These are phyloP conservation scores for Cystoderma amianthinum DNA, from an alignment of 768 basidiomycete genomes.

Conservation along the genomic window DNA sequence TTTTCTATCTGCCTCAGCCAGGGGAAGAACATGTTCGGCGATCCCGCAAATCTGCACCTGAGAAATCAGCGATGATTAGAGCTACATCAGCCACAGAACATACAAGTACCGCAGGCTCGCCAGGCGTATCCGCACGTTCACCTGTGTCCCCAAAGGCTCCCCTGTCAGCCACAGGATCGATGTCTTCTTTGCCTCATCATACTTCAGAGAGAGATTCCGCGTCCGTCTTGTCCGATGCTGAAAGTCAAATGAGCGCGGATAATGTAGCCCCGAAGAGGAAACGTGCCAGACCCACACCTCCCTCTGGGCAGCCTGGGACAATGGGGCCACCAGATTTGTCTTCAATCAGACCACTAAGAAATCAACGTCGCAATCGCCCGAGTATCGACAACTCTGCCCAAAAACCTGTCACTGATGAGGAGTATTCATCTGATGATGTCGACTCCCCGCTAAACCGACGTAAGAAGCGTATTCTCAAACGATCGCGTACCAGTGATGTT, in stretches of 20 bases:
- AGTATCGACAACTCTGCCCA: slow-evolving; percentile 26
- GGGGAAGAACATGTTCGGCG: slow-evolving; percentile 33
- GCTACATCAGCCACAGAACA: slow-evolving; percentile 8
- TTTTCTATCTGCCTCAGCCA: slow-evolving; percentile 51
- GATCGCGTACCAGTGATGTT: slow-evolving; percentile 24
- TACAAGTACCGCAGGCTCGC: slow-evolving; percentile 16
- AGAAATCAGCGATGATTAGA: slow-evolving; percentile 9
- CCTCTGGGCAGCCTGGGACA: slow-evolving; percentile 3
- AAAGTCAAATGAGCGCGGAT: slow-evolving; percentile 18
- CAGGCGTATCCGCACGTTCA: slow-evolving; percentile 15
- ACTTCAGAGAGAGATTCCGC: slow-evolving; percentile 9
- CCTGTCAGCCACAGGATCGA: slow-evolving; percentile 18
- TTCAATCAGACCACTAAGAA: slow-evolving; percentile 8
- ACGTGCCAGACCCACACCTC: slow-evolving; percentile 15
- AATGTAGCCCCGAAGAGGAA: slow-evolving; percentile 17
- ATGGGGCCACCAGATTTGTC: slow-evolving; percentile 9
- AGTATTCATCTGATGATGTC: background rate
- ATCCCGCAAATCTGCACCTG: slow-evolving; percentile 11
- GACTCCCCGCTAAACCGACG: slow-evolving; percentile 2
- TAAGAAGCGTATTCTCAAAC: slow-evolving; percentile 26
- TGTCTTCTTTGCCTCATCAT: background rate
- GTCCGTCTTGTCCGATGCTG: slow-evolving; percentile 12
- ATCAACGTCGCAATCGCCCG: slow-evolving; percentile 21
- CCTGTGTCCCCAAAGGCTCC: slow-evolving; percentile 17
- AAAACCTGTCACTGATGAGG: slow-evolving; percentile 18